These are phyloP conservation scores for Globisporangium radiosum DNA, from an alignment of 352 stramenopile species.

Conservation along the genomic window DNA sequence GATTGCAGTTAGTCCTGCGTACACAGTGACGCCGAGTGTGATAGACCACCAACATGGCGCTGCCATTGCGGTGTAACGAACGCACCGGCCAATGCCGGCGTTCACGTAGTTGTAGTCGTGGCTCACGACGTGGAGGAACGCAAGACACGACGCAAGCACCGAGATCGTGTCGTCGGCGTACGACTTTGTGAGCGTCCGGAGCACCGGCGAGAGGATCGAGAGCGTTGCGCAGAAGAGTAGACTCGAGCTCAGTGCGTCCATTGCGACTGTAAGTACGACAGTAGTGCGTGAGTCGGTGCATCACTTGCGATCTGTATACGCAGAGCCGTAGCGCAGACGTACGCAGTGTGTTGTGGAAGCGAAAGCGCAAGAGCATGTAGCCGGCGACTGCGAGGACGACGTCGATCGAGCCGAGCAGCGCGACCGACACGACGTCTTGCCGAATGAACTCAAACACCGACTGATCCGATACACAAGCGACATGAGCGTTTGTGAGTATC, in stretches of 20 bases:
- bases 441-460: slow-evolving; percentile 71
- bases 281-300: not conserved
- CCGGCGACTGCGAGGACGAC: slow-evolving; percentile 44
- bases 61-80: not conserved
- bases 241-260: slow-evolving; percentile 55
- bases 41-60: no score
- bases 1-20: slow-evolving; percentile 9
- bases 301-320: not conserved
- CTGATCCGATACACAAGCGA: slow-evolving; percentile 16
- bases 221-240: slow-evolving; percentile 80
- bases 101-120: slow-evolving; percentile 90
- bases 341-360: slow-evolving; percentile 32
- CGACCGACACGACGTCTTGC: slow-evolving; percentile 43
- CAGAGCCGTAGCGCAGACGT: slow-evolving; percentile 9
- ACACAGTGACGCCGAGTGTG: not conserved
- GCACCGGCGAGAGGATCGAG: slow-evolving; percentile 83
- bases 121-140: slow-evolving; percentile 82
- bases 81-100: slow-evolving; percentile 63
- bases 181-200: slow-evolving; percentile 87
- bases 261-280: slow-evolving; percentile 24
- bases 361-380: slow-evolving; percentile 45
- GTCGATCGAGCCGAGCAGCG: slow-evolving; percentile 49
- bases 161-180: slow-evolving; percentile 92
- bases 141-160: slow-evolving; percentile 68
- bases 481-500: not conserved